Base-by-base conservation (phyloP, 352 stramenopile genomes). In the Phytopythium ostracodes region DNA sequence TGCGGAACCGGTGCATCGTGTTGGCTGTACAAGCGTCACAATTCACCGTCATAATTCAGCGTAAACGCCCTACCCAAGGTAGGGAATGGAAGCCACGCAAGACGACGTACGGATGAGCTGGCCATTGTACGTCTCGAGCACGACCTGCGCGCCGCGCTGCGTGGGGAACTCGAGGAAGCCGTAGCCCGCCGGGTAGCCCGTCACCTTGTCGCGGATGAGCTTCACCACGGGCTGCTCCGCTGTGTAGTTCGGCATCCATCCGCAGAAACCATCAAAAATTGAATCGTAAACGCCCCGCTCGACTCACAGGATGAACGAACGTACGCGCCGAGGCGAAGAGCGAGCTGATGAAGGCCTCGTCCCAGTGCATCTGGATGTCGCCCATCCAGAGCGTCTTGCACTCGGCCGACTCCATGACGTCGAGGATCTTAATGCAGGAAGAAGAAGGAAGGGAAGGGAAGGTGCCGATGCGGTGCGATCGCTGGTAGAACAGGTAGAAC, bases 361-460 rank as follows among this genome's bases (percentile, higher is more conserved):
- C 89, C 90, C 90, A 97, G 66, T 94, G 68, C 72, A 88, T 85
- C 73, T 97, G 88, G 67, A 96, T 91, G 73, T 94, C 87, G 65
- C 87, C 87, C 81, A 96, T 95, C 87, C 87, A 96, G 35, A 96
- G 76, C 63, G 87, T 96, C 81, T 93, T 92, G 81, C 84, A 93
- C 22, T 88, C 79, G 25, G 42, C 56, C 35, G 57, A 52, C 47
- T 76, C 75, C 69, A 78, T 77, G 59, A 51, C 56, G 24, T 14
- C 14, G 51, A 22, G 51, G 12, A 33, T 29, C 36, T 58, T 20
- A 17, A 71, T 76, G 42, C 20, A 56, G 43, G 17, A 44, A n/a
- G 29, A 33, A 33, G 29, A 33, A 17, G 35, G 33, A 43, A 18
- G 33, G 56, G 42, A 10, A 55, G 40, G 2, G 29, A 24, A 47